Conservation (phyloP, 495 filamentous ascomycete genomes). For the Evansstolkia leycettana region DNA sequence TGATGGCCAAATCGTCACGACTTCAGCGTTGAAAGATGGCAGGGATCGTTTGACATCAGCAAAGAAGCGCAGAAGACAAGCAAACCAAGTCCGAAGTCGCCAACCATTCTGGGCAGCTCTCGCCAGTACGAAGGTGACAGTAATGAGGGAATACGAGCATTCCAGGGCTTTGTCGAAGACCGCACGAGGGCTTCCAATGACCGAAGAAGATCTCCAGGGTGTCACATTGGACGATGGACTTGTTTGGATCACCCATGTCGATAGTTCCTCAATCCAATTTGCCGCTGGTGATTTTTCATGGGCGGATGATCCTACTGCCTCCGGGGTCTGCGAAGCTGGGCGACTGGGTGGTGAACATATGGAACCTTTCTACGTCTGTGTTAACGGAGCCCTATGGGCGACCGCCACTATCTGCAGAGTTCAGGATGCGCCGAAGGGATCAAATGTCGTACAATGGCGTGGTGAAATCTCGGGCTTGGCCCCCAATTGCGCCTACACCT, state of each 20-base stretch:
- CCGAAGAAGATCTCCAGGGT: constrained; percentile 70
- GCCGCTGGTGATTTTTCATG: constrained; percentile 55
- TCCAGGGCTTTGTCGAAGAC: constrained; percentile 67
- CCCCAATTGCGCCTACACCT: constrained; percentile 72
- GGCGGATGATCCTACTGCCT: constrained; percentile 22
- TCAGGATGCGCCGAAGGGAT: constrained; percentile 36
- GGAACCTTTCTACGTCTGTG: constrained; percentile 77
- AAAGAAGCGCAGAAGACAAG: constrained; percentile 82
- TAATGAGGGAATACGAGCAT: constrained; percentile 85
- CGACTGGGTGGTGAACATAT: constrained; percentile 32
- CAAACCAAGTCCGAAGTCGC: constrained; percentile 72
- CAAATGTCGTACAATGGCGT: constrained; percentile 46
- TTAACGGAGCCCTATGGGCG: constrained; percentile 84
- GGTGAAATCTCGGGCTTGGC: constrained; percentile 86
- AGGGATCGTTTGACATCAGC: constrained; percentile 45
- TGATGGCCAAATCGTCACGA: constrained; percentile 39
- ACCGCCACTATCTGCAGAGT: constrained; percentile 57
- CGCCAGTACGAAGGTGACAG: constrained; percentile 86
- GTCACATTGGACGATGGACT: constrained; percentile 68
- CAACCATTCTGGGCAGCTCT: constrained; percentile 93
- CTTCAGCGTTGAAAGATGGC: constrained; percentile 35
- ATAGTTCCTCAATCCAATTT: constrained; percentile 72
- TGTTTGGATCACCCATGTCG: constrained; percentile 80
- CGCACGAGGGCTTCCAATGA: constrained; percentile 52
- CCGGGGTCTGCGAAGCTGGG: constrained; percentile 20